These are phyloP conservation scores for Mikania micrantha DNA, from an alignment of 129 eudicot species.

Conservation along the genomic window DNA sequence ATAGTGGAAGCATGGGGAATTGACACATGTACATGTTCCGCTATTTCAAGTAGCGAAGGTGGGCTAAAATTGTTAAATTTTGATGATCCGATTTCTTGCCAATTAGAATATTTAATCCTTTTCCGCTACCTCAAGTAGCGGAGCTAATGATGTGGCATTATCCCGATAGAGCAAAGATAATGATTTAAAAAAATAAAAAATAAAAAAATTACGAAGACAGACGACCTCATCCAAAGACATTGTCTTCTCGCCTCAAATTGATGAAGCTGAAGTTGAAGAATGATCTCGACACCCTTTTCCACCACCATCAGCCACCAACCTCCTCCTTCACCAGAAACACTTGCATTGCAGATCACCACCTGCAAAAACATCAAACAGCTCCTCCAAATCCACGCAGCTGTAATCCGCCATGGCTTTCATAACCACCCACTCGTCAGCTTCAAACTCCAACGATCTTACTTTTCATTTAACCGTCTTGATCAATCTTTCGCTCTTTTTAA, in stretches of 20 bases:
- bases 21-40: too few relatives aligned
- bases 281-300: slow-evolving; percentile 16
- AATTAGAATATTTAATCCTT: too few relatives aligned
- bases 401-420: slow-evolving; percentile 55
- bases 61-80: too few relatives aligned
- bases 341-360: slow-evolving; percentile 44
- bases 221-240: slow-evolving; percentile 17
- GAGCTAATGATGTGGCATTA: too few relatives aligned
- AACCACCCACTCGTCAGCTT: slow-evolving; percentile 51
- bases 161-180: too few relatives aligned
- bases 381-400: slow-evolving; percentile 65
- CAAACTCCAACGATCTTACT: slow-evolving; percentile 78
- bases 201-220: background rate
- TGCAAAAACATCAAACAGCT: slow-evolving; percentile 43
- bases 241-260: slow-evolving; percentile 5
- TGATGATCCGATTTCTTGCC: too few relatives aligned
- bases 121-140: too few relatives aligned
- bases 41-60: too few relatives aligned
- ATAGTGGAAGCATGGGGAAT: too few relatives aligned
- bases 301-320: slow-evolving; percentile 23
- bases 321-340: slow-evolving; percentile 39
- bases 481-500: slow-evolving; percentile 41
- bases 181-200: too few relatives aligned
- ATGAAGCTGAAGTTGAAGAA: slow-evolving; percentile 2
- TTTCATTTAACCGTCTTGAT: slow-evolving; percentile 51